A percentile compares a stretch with the other conserved stretches of the same genome.
These are phyloP conservation scores for Thraustochytrium striatum DNA, from an alignment of 352 stramenopile species.

Conservation along the genomic window DNA sequence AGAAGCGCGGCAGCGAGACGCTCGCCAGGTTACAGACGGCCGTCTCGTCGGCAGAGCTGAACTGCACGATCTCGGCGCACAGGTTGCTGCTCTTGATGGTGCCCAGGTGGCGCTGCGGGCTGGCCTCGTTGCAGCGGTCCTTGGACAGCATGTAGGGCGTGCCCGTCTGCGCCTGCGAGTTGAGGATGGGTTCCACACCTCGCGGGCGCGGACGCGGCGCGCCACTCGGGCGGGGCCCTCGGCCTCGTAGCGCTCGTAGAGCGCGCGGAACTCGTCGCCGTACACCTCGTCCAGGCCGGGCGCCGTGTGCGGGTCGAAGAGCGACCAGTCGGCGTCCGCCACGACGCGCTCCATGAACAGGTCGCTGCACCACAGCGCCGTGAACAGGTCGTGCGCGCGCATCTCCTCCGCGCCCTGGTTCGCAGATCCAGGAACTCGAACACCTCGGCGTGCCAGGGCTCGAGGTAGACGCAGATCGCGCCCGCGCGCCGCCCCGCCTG, in stretches of 20 bases:
- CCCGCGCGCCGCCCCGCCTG: constrained; percentile 95
- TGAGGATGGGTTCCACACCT: constrained; percentile 97
- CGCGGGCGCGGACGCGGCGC: constrained; percentile 82
- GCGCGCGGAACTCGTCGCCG: constrained; percentile 86
- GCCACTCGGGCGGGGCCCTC: constrained; percentile 84
- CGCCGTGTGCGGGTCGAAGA: constrained; percentile 97
- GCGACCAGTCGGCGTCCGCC: constrained; percentile 86
- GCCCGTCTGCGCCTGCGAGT: constrained; percentile 97
- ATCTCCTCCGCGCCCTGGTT: constrained; percentile 96
- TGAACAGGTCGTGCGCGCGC: constrained; percentile 95
- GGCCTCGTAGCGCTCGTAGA: constrained; percentile 92
- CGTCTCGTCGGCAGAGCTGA: constrained; percentile 94
- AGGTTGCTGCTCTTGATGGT: constrained; percentile 98
- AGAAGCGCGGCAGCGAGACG: constrained; percentile 91
- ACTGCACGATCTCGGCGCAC: constrained; percentile 98
- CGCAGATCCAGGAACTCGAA: constrained; percentile 95
- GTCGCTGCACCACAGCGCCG: constrained; percentile 96
- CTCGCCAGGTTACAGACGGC: constrained; percentile 98
- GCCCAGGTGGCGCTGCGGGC: constrained; percentile 98
- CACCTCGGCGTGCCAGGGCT: constrained; percentile 99
- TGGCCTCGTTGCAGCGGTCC: constrained; percentile 95
- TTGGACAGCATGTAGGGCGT: constrained; percentile 99
- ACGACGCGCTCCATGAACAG: constrained; percentile 99
- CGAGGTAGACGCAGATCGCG: constrained; percentile 95
- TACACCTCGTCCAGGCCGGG: constrained; percentile 83